These are phyloP conservation scores for Pseudocercospora musae DNA, from an alignment of 2,329 filamentous ascomycete genomes.

Conservation along the genomic window DNA sequence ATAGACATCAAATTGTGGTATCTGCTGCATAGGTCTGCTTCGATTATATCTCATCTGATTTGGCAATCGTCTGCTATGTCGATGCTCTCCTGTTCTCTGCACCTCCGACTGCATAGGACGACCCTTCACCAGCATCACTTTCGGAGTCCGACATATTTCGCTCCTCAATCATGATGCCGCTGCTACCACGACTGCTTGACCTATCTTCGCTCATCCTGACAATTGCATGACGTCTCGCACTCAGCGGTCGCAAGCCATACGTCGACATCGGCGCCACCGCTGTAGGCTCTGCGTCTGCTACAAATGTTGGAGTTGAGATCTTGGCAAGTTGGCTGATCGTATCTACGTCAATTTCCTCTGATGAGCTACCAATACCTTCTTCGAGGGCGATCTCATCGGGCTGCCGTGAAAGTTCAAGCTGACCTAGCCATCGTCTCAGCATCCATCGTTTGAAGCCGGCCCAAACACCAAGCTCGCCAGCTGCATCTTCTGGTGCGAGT, in stretches of 20 bases:
- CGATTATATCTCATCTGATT: not conserved
- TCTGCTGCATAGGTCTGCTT: not conserved
- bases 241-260: conserved; percentile 17
- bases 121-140: conserved; percentile 29
- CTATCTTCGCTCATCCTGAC: conserved; percentile 31
- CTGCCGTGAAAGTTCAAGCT: conserved; percentile 26
- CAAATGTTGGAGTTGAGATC: conserved; percentile 36
- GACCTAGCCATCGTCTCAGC: conserved; percentile 41
- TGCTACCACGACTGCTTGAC: conserved; percentile 32
- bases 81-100: conserved; percentile 3
- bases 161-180: conserved; percentile 43
- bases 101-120: not conserved
- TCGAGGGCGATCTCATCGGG: conserved; percentile 11
- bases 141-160: conserved; percentile 38
- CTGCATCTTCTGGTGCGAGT: conserved; percentile 28
- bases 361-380: conserved; percentile 3
- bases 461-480: conserved; percentile 41
- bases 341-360: conserved; percentile 22
- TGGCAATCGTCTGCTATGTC: not conserved
- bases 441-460: conserved; percentile 40
- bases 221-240: not conserved
- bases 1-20: not conserved
- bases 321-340: conserved; percentile 36
- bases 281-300: conserved; percentile 38
- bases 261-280: conserved; percentile 12